Evolutionary conservation across 208 protist species (phyloP).

Genomic region (Herpetomonas tarakana): DNA sequence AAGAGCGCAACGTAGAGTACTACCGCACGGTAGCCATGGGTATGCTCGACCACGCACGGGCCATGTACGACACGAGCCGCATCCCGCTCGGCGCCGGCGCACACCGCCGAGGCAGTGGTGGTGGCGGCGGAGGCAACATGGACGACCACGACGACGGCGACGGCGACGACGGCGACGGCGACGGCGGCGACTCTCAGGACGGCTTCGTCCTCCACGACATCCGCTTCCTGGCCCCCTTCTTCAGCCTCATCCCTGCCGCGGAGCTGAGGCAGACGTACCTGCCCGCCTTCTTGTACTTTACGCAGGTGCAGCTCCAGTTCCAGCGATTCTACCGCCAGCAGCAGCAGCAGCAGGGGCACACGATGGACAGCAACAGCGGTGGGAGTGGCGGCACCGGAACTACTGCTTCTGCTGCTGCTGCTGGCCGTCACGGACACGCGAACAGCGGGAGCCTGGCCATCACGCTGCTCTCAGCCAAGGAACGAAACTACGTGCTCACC

Average conservation of each 20-base stretch:
- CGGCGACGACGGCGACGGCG: background rate
- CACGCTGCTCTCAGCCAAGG: slow-evolving; percentile 16
- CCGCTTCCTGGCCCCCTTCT: slow-evolving; percentile 69
- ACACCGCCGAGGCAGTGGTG: too few relatives aligned
- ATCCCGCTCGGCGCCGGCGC: slow-evolving; percentile 2
- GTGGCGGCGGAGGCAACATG: background rate
- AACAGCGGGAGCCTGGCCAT: background rate
- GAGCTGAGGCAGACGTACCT: slow-evolving; percentile 58
- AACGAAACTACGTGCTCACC: slow-evolving; percentile 40
- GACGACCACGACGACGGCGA: slow-evolving; percentile 8
- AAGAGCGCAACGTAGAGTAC: too few relatives aligned
- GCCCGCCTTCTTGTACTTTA: slow-evolving; percentile 60
- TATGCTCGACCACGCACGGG: background rate
- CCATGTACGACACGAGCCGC: slow-evolving; percentile 11
- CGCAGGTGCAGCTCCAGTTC: slow-evolving; percentile 68
- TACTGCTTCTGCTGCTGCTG: too few relatives aligned
- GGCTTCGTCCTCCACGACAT: slow-evolving; percentile 38
- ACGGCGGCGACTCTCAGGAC: background rate
- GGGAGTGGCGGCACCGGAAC: too few relatives aligned
- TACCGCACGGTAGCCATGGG: background rate
- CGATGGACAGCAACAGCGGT: too few relatives aligned
- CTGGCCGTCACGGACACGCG: too few relatives aligned
- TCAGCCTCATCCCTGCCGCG: slow-evolving; percentile 49
- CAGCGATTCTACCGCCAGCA: slow-evolving; percentile 32
- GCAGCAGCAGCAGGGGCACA: slow-evolving; percentile 12